Evolutionary conservation across 768 basidiomycete genomes (phyloP).

Genomic region (Calocera cornea): DNA sequence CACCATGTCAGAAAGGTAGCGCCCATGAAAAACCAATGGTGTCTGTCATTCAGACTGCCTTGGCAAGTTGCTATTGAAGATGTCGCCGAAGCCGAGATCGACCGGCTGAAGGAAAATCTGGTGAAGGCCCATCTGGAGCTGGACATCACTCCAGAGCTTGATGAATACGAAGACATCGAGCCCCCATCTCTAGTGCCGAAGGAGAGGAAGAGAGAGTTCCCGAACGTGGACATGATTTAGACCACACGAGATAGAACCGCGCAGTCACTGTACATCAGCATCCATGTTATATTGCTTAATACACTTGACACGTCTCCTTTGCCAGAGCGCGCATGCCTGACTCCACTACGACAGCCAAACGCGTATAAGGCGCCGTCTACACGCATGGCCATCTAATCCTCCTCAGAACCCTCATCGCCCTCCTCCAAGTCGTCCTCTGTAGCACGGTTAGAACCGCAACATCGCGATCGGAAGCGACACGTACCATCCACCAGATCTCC

Average conservation of each 20-base stretch:
- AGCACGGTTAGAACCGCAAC: background rate
- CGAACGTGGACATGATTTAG: background rate
- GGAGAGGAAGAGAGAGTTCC: background rate
- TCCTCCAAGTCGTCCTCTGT: slow-evolving; percentile 7
- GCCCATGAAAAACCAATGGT: slow-evolving; percentile 96
- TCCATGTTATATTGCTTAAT: background rate
- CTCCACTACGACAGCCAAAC: too few relatives aligned
- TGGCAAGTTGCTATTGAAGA: slow-evolving; percentile 27
- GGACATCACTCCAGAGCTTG: background rate
- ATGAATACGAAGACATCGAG: background rate
- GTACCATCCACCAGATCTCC: slow-evolving; percentile 57
- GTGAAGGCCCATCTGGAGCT: background rate
- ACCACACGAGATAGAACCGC: background rate
- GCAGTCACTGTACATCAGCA: background rate
- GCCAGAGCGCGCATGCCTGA: too few relatives aligned
- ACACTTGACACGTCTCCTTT: background rate
- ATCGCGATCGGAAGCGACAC: background rate
- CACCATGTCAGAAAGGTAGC: slow-evolving; percentile 86
- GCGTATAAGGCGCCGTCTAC: too few relatives aligned
- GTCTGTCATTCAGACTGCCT: slow-evolving; percentile 74
- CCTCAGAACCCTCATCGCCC: slow-evolving; percentile 9
- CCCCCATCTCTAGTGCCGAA: background rate
- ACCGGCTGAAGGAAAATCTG: background rate
- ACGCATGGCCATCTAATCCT: background rate
- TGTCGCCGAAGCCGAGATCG: background rate